phyloP scores from a whole-genome alignment of 371 early-diverging fungal genomes.

The Mortierella sp. region DNA sequence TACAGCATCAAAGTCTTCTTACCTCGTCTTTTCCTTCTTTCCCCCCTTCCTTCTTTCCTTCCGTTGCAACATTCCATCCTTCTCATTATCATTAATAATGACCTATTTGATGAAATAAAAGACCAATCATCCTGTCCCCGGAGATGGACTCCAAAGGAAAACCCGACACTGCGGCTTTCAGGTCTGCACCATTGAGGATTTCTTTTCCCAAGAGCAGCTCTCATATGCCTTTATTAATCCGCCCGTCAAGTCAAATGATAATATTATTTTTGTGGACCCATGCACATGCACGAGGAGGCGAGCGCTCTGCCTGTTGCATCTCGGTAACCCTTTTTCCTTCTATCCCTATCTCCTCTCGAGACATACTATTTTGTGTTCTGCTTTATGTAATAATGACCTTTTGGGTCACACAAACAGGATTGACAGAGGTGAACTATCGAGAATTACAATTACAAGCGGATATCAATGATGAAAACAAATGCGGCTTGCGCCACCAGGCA shows the following conservation, averaged over 20 bases:
- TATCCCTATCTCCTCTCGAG: not conserved
- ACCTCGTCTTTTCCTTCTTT: not conserved
- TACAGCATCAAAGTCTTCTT: not conserved
- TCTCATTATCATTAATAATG: not conserved
- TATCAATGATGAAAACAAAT: no score
- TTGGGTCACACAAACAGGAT: constrained; percentile 4
- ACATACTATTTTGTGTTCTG: not conserved
- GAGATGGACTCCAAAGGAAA: no score
- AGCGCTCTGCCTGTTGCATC: no score
- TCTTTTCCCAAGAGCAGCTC: no score
- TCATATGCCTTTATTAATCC: no score
- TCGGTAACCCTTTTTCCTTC: not conserved
- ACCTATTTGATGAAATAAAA: not conserved
- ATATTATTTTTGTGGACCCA: no score
- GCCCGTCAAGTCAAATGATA: no score
- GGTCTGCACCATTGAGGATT: no score
- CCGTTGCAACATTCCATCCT: not conserved
- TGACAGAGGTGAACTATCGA: not conserved
- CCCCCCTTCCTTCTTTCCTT: not conserved
- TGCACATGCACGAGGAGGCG: no score
- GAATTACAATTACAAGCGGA: not conserved
- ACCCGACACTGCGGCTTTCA: no score
- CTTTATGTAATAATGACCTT: no score
- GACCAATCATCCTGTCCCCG: not conserved
- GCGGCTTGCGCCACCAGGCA: not conserved